Conservation (phyloP, 2,329 filamentous ascomycete genomes). For the Cercospora nicotianae region DNA sequence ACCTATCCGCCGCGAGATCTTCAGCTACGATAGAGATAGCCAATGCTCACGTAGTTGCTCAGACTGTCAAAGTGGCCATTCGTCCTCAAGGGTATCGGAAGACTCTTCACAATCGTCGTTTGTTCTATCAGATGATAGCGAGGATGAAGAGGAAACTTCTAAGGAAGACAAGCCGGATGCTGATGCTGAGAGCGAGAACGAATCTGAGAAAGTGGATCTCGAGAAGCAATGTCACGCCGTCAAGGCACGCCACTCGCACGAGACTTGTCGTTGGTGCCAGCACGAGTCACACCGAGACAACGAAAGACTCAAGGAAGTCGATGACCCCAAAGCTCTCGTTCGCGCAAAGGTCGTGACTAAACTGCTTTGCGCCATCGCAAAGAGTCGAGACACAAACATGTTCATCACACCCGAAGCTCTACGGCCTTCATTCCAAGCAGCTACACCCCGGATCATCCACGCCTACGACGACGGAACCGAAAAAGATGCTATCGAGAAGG, state of each 20-base stretch:
- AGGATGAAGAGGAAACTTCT: background rate
- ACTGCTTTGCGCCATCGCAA: background rate
- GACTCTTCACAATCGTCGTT: background rate
- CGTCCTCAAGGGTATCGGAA: background rate
- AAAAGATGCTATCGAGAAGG: background rate
- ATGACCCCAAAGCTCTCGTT: background rate
- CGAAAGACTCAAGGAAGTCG: background rate
- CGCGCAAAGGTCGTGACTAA: background rate
- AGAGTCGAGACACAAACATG: background rate
- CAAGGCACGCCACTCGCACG: background rate
- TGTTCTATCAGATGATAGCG: background rate
- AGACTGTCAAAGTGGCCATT: background rate
- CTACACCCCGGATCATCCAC: background rate
- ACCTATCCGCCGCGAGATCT: background rate
- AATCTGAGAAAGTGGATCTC: background rate
- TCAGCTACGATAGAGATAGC: background rate
- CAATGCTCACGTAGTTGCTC: background rate
- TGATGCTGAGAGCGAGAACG: background rate
- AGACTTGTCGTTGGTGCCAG: background rate
- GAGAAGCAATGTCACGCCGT: background rate
- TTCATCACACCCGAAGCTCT: background rate
- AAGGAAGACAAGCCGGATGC: background rate
- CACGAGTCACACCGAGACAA: background rate
- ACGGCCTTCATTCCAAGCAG: background rate
- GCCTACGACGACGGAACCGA: background rate